Evolutionary conservation across 2,329 filamentous ascomycete species (phyloP).

Genomic region (Alternaria sp.): DNA sequence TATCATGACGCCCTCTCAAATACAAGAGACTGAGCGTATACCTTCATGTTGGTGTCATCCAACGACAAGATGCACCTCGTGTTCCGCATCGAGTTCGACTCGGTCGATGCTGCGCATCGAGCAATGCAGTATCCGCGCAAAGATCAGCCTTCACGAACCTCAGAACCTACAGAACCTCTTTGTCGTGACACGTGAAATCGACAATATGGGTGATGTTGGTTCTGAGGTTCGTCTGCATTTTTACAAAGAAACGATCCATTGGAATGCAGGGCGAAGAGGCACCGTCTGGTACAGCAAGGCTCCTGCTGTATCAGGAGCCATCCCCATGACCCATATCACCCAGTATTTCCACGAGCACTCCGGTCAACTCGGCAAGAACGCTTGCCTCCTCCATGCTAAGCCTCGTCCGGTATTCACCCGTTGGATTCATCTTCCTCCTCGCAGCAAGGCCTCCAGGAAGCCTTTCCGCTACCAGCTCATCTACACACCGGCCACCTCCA

Average conservation of each 20-base stretch:
- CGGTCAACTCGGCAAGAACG: background rate
- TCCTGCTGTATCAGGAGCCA: background rate
- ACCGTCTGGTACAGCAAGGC: background rate
- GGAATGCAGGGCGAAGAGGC: too few species aligned
- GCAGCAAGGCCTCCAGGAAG: background rate
- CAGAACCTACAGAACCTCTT: background rate
- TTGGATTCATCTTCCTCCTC: background rate
- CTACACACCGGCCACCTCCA: background rate
- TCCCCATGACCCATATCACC: conserved; percentile 30
- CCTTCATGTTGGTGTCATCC: background rate
- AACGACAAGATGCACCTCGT: background rate
- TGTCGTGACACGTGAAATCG: background rate
- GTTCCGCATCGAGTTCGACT: conserved; percentile 25
- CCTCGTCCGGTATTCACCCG: background rate
- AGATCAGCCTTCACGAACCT: conserved; percentile 4
- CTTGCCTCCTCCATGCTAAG: background rate
- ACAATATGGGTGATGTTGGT: too few species aligned
- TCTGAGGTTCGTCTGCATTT: background rate
- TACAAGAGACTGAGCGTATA: background rate
- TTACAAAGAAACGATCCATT: background rate
- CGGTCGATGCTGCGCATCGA: conserved; percentile 38
- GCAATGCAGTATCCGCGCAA: conserved; percentile 28
- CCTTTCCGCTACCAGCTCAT: background rate
- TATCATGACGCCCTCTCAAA: too few species aligned
- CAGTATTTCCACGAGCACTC: conserved; percentile 30